Evolutionary conservation across 2,329 filamentous ascomycete species (phyloP).

Genomic region (Parasarocladium wereldwijsianum): DNA sequence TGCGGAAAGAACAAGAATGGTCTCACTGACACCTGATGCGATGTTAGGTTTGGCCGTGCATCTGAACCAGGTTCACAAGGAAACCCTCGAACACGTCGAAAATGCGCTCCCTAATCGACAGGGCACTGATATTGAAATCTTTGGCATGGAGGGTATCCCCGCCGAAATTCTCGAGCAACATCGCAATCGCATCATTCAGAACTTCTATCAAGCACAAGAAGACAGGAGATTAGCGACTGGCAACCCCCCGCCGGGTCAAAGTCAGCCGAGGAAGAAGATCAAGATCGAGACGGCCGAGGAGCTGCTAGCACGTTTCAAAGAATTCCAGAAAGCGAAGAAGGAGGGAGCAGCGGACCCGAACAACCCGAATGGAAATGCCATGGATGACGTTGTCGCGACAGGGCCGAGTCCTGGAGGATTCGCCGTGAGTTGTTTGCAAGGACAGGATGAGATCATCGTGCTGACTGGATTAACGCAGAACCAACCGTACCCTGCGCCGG

Average conservation of each 20-base stretch:
- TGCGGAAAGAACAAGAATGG: background rate
- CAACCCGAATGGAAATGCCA: slow-evolving; percentile 38
- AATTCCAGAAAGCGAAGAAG: slow-evolving; percentile 47
- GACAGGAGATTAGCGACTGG: slow-evolving; percentile 71
- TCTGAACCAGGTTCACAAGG: slow-evolving; percentile 98
- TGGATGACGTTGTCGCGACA: slow-evolving; percentile 14
- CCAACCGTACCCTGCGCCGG: slow-evolving; percentile 21
- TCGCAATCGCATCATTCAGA: slow-evolving; percentile 71
- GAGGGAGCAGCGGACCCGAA: slow-evolving; percentile 21
- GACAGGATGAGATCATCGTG: too few species aligned
- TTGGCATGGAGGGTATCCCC: slow-evolving; percentile 94
- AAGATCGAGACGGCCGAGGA: slow-evolving; percentile 64
- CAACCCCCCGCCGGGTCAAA: slow-evolving; percentile 59
- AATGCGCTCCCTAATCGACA: slow-evolving; percentile 82
- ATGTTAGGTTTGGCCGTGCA: slow-evolving; percentile 75
- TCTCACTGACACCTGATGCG: slow-evolving; percentile 1
- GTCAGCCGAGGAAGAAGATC: slow-evolving; percentile 52
- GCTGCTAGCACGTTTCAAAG: slow-evolving; percentile 65
- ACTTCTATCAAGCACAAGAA: slow-evolving; percentile 73
- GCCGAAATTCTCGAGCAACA: slow-evolving; percentile 72
- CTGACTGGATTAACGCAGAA: slow-evolving; percentile 16
- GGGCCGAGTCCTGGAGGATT: slow-evolving; percentile 38
- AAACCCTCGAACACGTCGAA: slow-evolving; percentile 72
- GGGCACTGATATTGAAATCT: slow-evolving; percentile 85
- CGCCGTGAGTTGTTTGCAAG: slow-evolving; percentile 33